phyloP scores from a whole-genome alignment of 1,284 basidiomycete genomes.

The Schizopora paradoxa region DNA sequence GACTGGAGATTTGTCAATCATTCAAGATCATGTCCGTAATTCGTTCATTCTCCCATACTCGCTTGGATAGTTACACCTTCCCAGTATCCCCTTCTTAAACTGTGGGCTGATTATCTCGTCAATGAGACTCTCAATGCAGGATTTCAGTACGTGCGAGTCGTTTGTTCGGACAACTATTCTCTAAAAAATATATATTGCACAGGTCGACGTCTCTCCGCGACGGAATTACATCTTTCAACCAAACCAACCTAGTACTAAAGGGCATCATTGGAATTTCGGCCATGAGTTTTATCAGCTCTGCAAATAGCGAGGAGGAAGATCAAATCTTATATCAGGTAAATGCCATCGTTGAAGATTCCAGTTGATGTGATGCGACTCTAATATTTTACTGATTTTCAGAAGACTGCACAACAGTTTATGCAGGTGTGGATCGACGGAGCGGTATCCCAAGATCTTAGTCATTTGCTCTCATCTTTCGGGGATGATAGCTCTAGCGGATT shows the following conservation, averaged over 20 bases:
- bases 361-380: neutral
- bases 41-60: neutral
- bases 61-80: conserved; percentile 19
- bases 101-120: conserved; percentile 37
- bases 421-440: conserved; percentile 15
- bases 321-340: conserved; percentile 14
- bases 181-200: no score
- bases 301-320: conserved; percentile 26
- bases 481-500: conserved; percentile 29
- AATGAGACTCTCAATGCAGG: conserved; percentile 32
- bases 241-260: conserved; percentile 36
- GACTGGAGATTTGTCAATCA: conserved; percentile 30
- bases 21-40: conserved; percentile 7
- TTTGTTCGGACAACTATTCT: no score
- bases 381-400: neutral
- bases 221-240: conserved; percentile 16
- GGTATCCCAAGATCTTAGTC: conserved; percentile 18
- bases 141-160: conserved; percentile 27
- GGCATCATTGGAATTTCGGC: conserved; percentile 38
- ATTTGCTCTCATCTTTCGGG: conserved; percentile 28
- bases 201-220: neutral
- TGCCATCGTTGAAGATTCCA: neutral
- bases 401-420: conserved; percentile 7
- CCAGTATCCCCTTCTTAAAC: conserved; percentile 37
- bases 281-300: conserved; percentile 35